Evolutionary conservation across 75 land plant species (phyloP).

Genomic region (Sequoia sempervirens): DNA sequence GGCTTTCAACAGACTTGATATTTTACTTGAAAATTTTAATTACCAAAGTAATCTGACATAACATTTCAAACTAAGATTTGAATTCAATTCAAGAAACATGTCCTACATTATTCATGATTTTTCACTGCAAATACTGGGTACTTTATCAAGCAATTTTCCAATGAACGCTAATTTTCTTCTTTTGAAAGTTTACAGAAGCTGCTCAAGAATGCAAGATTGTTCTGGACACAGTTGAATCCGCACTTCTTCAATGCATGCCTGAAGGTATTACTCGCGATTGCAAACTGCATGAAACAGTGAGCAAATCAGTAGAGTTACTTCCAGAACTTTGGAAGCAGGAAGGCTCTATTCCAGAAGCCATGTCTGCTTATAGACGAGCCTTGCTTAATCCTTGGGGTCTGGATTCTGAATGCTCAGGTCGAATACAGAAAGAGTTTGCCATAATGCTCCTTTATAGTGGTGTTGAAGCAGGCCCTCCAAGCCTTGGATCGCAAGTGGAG

Average conservation of each 20-base stretch:
- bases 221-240: slow-evolving; percentile 75
- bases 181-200: slow-evolving; percentile 63
- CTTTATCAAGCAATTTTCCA: background rate
- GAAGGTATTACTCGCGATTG: slow-evolving; percentile 41
- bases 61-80: background rate
- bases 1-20: background rate
- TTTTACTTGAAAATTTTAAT: background rate
- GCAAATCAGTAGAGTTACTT: slow-evolving; percentile 73
- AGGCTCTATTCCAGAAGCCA: slow-evolving; percentile 53
- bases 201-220: slow-evolving; percentile 79
- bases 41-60: background rate
- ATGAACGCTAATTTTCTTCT: background rate
- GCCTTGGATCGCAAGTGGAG: slow-evolving; percentile 62
- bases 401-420: slow-evolving; percentile 33
- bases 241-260: slow-evolving; percentile 70
- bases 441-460: slow-evolving; percentile 82
- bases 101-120: background rate
- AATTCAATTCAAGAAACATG: background rate
- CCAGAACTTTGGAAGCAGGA: slow-evolving; percentile 72
- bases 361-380: slow-evolving; percentile 71
- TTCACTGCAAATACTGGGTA: background rate
- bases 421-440: slow-evolving; percentile 83
- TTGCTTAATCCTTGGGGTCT: slow-evolving; percentile 73
- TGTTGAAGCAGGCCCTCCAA: slow-evolving; percentile 73
- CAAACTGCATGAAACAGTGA: slow-evolving; percentile 72